A percentile compares a stretch with the other conserved stretches of the same genome.
Evolutionary conservation across 495 filamentous ascomycete species (phyloP).

Genomic region (Aspergillus leporis): DNA sequence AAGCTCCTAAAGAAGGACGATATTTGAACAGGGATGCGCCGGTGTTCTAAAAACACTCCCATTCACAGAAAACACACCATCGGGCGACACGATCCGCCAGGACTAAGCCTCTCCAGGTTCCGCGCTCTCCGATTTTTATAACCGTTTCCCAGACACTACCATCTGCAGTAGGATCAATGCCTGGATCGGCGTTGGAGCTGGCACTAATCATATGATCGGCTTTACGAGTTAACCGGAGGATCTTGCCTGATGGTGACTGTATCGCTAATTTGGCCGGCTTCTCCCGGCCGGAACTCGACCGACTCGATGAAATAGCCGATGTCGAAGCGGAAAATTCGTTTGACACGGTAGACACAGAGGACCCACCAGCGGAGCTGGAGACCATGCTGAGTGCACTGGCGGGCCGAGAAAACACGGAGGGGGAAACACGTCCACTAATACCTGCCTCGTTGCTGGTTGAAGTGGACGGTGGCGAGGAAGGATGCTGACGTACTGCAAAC

Average conservation of each 20-base stretch:
- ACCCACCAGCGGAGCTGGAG: constrained; percentile 46
- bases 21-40: background rate
- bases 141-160: constrained; percentile 96
- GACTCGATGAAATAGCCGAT: constrained; percentile 56
- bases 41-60: constrained; percentile 61
- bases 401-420: constrained; percentile 71
- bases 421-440: constrained; percentile 53
- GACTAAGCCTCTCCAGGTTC: constrained; percentile 89
- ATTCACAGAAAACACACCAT: constrained; percentile 99
- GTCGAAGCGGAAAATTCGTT: constrained; percentile 50
- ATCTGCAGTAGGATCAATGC: constrained; percentile 61
- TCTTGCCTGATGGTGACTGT: constrained; percentile 94
- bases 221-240: constrained; percentile 85
- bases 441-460: constrained; percentile 52
- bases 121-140: constrained; percentile 92
- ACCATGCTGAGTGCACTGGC: constrained; percentile 80
- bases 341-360: constrained; percentile 40
- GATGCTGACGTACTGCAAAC: constrained; percentile 91
- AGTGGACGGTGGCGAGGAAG: constrained; percentile 57
- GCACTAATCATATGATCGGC: constrained; percentile 64
- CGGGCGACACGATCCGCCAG: constrained; percentile 91
- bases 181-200: constrained; percentile 42
- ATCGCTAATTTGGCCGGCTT: constrained; percentile 97
- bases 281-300: constrained; percentile 50
- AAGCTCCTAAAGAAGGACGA: background rate